Percentiles rank a stretch among this genome's conserved stretches.
phyloP scores from a whole-genome alignment of 2,329 filamentous ascomycete species.

The Claviceps pusilla region DNA sequence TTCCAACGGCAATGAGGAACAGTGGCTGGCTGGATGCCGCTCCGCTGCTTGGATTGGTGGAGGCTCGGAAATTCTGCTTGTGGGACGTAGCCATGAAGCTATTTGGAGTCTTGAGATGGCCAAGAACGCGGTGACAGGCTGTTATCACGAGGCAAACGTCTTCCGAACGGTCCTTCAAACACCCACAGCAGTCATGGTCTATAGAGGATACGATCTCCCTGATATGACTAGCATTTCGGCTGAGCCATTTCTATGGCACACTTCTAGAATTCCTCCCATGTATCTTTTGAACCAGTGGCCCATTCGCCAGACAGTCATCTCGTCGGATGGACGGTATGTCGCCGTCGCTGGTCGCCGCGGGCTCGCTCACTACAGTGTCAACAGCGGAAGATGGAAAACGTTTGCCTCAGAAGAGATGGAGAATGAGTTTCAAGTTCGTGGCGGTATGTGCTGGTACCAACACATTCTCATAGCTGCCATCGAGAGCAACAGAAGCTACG shows the following conservation, averaged over 20 bases:
- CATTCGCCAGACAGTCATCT: constrained; percentile 73
- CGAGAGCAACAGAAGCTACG: constrained; percentile 68
- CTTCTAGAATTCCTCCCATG: constrained; percentile 64
- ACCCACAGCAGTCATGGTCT: constrained; percentile 76
- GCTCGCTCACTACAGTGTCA: constrained; percentile 87
- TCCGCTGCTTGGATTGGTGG: constrained; percentile 77
- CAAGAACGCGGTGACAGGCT: constrained; percentile 81
- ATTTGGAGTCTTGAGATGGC: constrained; percentile 87
- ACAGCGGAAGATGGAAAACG: constrained; percentile 88
- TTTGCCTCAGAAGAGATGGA: constrained; percentile 71
- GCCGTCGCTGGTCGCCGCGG: constrained; percentile 90
- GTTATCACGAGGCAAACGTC: constrained; percentile 81
- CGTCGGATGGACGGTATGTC: constrained; percentile 82
- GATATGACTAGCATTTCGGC: constrained; percentile 84
- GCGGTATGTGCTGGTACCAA: constrained; percentile 98
- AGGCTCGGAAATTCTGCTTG: constrained; percentile 70
- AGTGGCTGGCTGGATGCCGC: constrained; percentile 67
- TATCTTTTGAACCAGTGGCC: constrained; percentile 93
- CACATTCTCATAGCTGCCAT: constrained; percentile 87
- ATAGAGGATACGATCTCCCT: constrained; percentile 80
- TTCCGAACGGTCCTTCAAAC: constrained; percentile 81
- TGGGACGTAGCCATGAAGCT: constrained; percentile 55
- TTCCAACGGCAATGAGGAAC: constrained; percentile 54
- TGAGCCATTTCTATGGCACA: constrained; percentile 90
- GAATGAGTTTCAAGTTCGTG: constrained; percentile 80